Evolutionary conservation across 2,329 filamentous ascomycete species (phyloP).

Genomic region (Arachnomyces sp.): DNA sequence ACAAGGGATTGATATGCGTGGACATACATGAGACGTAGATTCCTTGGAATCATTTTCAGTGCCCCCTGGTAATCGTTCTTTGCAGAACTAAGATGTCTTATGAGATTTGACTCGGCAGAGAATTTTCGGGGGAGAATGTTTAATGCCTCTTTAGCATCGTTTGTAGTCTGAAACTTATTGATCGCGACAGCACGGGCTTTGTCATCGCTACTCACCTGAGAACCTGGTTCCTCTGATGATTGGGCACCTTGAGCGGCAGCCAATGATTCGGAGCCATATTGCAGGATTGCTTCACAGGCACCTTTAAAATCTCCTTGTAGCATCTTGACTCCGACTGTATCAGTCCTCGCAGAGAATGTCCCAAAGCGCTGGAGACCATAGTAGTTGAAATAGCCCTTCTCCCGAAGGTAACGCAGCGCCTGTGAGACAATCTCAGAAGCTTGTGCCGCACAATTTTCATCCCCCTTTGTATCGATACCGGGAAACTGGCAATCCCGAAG

Average conservation of each 20-base stretch:
- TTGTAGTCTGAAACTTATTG: conserved; percentile 59
- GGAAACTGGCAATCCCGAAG: conserved; percentile 73
- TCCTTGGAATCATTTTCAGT: conserved; percentile 69
- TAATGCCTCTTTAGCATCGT: conserved; percentile 54
- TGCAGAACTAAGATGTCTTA: conserved; percentile 60
- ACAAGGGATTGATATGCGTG: conserved; percentile 94
- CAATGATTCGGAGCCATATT: conserved; percentile 60
- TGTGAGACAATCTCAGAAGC: conserved; percentile 40
- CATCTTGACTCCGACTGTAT: conserved; percentile 76
- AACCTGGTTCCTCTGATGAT: conserved; percentile 29
- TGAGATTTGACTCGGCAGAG: conserved; percentile 68
- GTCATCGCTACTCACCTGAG: conserved; percentile 62
- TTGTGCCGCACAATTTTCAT: conserved; percentile 38
- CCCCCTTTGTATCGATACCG: conserved; percentile 29
- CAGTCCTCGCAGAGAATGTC: conserved; percentile 76
- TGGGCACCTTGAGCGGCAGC: conserved; percentile 44
- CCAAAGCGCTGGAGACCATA: conserved; percentile 97
- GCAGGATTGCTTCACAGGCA: conserved; percentile 69
- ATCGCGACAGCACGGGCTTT: conserved; percentile 71
- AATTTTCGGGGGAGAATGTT: conserved; percentile 70
- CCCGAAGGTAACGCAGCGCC: conserved; percentile 59
- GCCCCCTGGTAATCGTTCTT: conserved; percentile 72
- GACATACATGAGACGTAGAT: conserved; percentile 85
- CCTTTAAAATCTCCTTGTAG: conserved; percentile 72
- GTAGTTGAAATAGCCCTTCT: conserved; percentile 90